Percentiles rank a stretch among this genome's conserved stretches.
These are phyloP conservation scores for Ustilago tritici DNA, from an alignment of 1,284 basidiomycete genomes.

Conservation along the genomic window DNA sequence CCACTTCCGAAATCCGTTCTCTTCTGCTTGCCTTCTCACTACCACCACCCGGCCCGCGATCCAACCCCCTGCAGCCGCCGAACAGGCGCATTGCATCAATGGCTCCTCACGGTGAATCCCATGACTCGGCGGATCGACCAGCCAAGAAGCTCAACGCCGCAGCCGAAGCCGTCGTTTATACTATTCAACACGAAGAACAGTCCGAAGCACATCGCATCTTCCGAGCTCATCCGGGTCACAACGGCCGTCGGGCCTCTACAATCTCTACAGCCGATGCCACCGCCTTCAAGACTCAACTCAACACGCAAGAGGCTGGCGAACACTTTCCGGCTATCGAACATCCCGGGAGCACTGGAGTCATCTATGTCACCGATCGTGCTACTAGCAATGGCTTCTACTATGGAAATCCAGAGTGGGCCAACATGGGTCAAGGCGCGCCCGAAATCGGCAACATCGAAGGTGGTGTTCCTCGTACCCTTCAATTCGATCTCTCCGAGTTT, in stretches of 20 bases:
- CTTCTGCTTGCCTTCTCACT: not conserved
- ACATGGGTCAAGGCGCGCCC: conserved; percentile 60
- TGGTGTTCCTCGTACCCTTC: conserved; percentile 77
- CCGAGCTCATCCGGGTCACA: conserved; percentile 56
- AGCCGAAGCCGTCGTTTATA: conserved; percentile 24
- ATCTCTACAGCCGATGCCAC: conserved; percentile 19
- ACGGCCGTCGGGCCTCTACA: conserved; percentile 18
- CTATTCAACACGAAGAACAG: conserved; percentile 50
- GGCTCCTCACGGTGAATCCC: conserved; percentile 15
- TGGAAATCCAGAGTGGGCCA: conserved; percentile 52
- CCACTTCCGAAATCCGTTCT: conserved; percentile 2
- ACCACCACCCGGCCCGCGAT: not conserved
- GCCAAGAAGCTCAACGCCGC: conserved; percentile 33
- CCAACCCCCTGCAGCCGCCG: not conserved
- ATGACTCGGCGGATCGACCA: conserved; percentile 8
- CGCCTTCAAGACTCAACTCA: conserved; percentile 10
- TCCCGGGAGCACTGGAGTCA: conserved; percentile 73
- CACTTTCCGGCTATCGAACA: conserved; percentile 61
- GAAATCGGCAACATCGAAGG: conserved; percentile 79
- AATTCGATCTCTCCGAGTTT: conserved; percentile 74
- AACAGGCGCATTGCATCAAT: conserved; percentile 11
- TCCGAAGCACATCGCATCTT: conserved; percentile 63
- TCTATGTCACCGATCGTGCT: conserved; percentile 71
- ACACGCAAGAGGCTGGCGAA: conserved; percentile 22
- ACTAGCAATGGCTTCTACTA: conserved; percentile 60